Percentiles rank a stretch among this genome's conserved stretches.
These are phyloP conservation scores for Cyberlindnera maritima DNA, from an alignment of 805 yeast species.

Conservation along the genomic window DNA sequence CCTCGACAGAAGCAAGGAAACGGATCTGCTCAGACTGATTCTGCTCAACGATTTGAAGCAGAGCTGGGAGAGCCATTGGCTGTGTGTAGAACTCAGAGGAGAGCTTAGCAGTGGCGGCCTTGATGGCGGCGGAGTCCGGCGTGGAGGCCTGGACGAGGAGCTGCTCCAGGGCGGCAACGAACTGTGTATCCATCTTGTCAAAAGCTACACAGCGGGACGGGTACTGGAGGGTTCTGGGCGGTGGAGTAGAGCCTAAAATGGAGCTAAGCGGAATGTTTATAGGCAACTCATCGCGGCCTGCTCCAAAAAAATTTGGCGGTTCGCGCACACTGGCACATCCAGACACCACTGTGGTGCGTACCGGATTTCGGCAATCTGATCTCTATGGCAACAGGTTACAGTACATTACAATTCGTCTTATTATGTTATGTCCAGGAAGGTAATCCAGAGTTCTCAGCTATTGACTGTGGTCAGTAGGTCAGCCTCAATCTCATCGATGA, in stretches of 20 bases:
- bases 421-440: neutral
- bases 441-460: neutral
- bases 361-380: neutral
- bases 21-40: slow-evolving; percentile 69
- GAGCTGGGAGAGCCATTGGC: slow-evolving; percentile 72
- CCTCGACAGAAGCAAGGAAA: slow-evolving; percentile 96
- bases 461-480: slow-evolving; percentile 30
- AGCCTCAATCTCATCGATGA: slow-evolving; percentile 73
- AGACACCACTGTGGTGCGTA: slow-evolving; percentile 2
- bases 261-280: neutral
- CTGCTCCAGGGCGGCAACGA: slow-evolving; percentile 67
- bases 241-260: neutral
- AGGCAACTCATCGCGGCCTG: slow-evolving; percentile 14
- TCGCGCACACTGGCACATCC: slow-evolving; percentile 7
- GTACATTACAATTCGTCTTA: neutral
- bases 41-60: slow-evolving; percentile 75
- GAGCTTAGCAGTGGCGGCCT: slow-evolving; percentile 75
- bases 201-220: neutral
- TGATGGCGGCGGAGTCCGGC: slow-evolving; percentile 80
- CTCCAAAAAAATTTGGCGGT: slow-evolving; percentile 14
- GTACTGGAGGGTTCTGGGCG: neutral
- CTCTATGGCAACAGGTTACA: neutral
- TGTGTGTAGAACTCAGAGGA: slow-evolving; percentile 71
- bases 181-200: slow-evolving; percentile 51
- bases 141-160: slow-evolving; percentile 75